These are phyloP conservation scores for Candida andamanensis DNA, from an alignment of 805 yeast species.

Conservation along the genomic window DNA sequence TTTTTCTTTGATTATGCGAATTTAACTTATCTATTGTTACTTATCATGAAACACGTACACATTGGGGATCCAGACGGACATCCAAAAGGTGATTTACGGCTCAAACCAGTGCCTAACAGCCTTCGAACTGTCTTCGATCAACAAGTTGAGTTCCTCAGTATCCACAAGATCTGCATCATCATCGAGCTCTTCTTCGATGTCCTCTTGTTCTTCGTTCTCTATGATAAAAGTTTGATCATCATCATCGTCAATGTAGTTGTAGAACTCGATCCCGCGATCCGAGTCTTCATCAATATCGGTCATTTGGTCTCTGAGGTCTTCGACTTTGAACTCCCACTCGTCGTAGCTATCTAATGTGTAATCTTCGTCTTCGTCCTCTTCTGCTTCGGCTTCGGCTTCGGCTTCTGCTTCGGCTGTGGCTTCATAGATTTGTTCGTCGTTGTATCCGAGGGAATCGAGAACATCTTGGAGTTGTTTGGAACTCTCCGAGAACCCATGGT, in stretches of 20 bases:
- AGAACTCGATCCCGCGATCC: constrained; percentile 6
- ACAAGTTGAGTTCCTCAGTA: constrained; percentile 7
- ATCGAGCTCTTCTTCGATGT: constrained; percentile 1
- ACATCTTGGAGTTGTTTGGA: no score
- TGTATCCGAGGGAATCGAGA: no score
- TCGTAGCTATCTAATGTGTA: constrained; percentile 12
- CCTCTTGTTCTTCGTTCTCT: constrained; percentile 2
- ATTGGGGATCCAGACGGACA: no score
- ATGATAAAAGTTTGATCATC: constrained; percentile 16
- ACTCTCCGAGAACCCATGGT: no score
- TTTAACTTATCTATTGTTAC: no score
- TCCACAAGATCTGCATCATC: constrained; percentile 1
- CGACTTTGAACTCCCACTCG: constrained; percentile 17
- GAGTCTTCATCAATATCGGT: constrained; percentile 16
- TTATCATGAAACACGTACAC: no score
- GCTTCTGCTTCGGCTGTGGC: neutral
- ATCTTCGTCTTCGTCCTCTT: constrained; percentile 11
- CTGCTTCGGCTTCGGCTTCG: constrained; percentile 2
- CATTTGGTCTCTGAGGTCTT: constrained; percentile 11
- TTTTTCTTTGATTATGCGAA: no score
- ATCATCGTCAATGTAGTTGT: constrained; percentile 13
- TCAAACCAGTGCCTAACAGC: constrained; percentile 8
- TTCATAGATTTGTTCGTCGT: neutral
- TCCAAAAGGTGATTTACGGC: no score
- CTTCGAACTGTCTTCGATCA: constrained; percentile 5